phyloP scores from a whole-genome alignment of 257 asterid species.

The Cinchona pubescens region DNA sequence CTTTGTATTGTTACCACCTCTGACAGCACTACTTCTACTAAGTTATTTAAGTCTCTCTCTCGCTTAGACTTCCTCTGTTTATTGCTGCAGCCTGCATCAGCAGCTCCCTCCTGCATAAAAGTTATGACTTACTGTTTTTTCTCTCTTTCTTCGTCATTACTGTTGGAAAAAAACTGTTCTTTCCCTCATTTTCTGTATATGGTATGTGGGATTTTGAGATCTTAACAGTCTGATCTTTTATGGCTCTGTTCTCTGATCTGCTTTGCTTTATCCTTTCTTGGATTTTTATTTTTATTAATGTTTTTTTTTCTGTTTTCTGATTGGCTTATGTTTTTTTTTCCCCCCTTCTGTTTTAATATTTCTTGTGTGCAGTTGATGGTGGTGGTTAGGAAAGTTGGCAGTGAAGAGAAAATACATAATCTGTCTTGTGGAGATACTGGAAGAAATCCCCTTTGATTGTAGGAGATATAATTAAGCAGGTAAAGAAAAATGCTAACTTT shows the following conservation, averaged over 20 bases:
- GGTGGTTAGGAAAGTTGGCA: neutral
- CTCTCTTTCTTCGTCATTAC: conserved; percentile 5
- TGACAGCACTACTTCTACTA: too few relatives aligned
- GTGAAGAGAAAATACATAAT: neutral
- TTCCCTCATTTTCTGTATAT: conserved; percentile 7
- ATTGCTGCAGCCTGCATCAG: neutral
- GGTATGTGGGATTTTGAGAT: conserved; percentile 15
- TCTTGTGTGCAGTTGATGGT: conserved; percentile 5
- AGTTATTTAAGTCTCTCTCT: neutral
- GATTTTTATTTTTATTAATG: neutral
- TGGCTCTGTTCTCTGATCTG: conserved; percentile 8
- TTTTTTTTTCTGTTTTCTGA: neutral
- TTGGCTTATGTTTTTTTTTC: neutral
- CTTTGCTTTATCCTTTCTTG: neutral
- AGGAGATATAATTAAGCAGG: conserved; percentile 1
- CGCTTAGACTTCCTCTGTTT: conserved; percentile 1
- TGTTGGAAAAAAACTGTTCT: conserved; percentile 21
- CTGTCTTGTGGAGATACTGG: neutral
- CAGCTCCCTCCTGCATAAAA: neutral
- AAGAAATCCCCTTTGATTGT: conserved; percentile 5
- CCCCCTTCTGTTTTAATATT: neutral
- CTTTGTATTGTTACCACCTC: neutral
- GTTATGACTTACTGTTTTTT: neutral
- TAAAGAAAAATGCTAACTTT: neutral
- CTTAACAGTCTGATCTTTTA: conserved; percentile 1